phyloP scores from a whole-genome alignment of 176 grass and related monocot genomes.

The Hordeum marinum region DNA sequence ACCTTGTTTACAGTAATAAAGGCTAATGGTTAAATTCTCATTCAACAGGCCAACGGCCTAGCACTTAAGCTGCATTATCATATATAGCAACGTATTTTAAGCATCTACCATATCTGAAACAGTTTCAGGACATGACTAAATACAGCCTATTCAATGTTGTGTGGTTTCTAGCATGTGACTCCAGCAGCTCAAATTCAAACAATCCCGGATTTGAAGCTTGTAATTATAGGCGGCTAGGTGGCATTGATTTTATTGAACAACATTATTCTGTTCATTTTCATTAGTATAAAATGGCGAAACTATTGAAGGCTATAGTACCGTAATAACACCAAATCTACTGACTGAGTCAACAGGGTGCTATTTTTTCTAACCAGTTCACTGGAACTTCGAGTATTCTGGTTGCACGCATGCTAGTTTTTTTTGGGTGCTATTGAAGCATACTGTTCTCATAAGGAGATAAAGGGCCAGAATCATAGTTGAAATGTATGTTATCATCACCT shows the following conservation, averaged over 20 bases:
- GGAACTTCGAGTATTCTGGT: neutral
- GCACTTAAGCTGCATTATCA: neutral
- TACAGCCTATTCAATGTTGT: conserved; percentile 1
- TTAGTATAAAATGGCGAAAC: neutral
- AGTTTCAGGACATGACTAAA: neutral
- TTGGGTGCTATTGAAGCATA: neutral
- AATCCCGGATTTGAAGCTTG: conserved; percentile 4
- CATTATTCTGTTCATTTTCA: conserved; percentile 18
- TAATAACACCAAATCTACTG: neutral
- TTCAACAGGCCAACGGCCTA: neutral
- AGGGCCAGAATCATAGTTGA: neutral
- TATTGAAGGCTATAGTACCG: neutral
- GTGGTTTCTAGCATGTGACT: neutral
- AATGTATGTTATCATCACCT: neutral
- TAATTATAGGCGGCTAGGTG: conserved; percentile 31
- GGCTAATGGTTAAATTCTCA: neutral
- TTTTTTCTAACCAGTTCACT: neutral
- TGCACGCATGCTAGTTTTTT: neutral
- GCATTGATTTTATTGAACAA: neutral
- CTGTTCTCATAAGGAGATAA: neutral
- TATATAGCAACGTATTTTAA: neutral
- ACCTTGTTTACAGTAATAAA: conserved; percentile 9
- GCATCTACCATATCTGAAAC: neutral
- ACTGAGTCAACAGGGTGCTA: neutral
- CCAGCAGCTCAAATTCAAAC: neutral